A percentile compares a stretch with the other conserved stretches of the same genome.
Conservation (phyloP, 768 basidiomycete genomes). For the Pleurotus ostreatus region DNA sequence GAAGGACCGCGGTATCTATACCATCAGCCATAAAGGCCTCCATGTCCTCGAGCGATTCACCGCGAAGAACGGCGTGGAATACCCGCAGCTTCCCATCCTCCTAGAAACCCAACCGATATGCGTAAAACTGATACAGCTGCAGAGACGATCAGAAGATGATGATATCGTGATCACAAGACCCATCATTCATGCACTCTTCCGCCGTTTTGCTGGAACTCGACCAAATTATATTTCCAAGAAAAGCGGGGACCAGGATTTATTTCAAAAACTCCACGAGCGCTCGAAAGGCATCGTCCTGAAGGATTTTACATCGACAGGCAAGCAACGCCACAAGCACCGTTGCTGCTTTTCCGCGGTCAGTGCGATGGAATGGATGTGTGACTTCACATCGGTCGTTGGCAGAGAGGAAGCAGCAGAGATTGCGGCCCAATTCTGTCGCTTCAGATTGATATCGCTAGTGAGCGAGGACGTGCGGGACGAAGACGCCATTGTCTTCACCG, state of each 20-base stretch:
- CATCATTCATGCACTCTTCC: conserved; percentile 69
- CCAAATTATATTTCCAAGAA: conserved; percentile 52
- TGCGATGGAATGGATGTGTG: conserved; percentile 75
- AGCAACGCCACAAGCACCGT: conserved; percentile 11
- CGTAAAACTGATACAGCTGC: conserved; percentile 76
- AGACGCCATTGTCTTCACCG: conserved; percentile 65
- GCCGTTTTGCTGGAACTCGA: conserved; percentile 62
- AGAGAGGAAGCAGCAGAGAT: conserved; percentile 78
- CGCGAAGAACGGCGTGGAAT: conserved; percentile 40
- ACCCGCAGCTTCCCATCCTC: conserved; percentile 50
- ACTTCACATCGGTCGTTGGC: conserved; percentile 73
- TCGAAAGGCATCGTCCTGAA: conserved; percentile 5
- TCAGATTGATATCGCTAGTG: conserved; percentile 62
- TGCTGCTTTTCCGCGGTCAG: conserved; percentile 62
- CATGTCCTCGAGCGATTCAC: conserved; percentile 73
- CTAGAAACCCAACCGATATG: conserved; percentile 72
- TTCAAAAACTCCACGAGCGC: conserved; percentile 5
- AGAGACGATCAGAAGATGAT: conserved; percentile 66
- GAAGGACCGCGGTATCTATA: conserved; percentile 65
- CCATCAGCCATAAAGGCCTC: conserved; percentile 64
- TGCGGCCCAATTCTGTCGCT: conserved; percentile 75
- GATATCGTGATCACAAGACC: conserved; percentile 71
- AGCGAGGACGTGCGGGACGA: conserved; percentile 61
- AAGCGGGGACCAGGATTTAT: conserved; percentile 14
- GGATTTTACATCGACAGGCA: conserved; percentile 1